Evolutionary conservation across 306 rosid species (phyloP).

Genomic region (Delonix regia): DNA sequence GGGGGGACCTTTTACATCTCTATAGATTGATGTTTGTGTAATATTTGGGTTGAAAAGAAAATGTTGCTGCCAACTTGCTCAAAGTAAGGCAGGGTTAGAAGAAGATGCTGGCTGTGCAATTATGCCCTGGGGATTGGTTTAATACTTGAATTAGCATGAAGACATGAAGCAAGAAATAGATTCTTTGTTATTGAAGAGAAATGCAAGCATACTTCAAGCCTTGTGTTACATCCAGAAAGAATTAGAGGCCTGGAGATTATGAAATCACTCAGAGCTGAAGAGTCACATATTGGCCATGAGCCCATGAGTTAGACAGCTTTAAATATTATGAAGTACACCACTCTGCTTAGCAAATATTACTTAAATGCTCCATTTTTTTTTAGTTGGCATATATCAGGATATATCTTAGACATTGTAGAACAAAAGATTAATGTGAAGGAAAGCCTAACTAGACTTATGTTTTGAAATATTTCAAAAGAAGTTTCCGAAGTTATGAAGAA

Average conservation of each 20-base stretch:
- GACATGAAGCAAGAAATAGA: background rate
- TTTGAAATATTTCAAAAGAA: background rate
- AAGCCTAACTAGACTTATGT: background rate
- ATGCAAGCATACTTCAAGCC: background rate
- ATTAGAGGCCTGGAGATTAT: slow-evolving; percentile 1
- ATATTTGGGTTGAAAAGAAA: background rate
- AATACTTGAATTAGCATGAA: slow-evolving; percentile 15
- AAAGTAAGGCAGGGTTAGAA: background rate
- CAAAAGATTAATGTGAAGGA: background rate
- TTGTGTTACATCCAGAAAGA: background rate
- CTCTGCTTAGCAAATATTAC: background rate
- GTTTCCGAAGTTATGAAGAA: background rate
- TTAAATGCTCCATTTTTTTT: slow-evolving; percentile 9
- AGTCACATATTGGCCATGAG: background rate
- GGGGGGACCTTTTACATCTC: too few species aligned
- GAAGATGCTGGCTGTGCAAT: background rate
- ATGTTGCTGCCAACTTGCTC: slow-evolving; percentile 11
- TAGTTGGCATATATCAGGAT: background rate
- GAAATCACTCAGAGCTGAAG: background rate
- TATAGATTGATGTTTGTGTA: too few species aligned
- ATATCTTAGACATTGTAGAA: background rate
- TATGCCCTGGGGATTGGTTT: slow-evolving; percentile 4
- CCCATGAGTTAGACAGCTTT: slow-evolving; percentile 1
- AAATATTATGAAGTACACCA: background rate
- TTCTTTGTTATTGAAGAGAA: background rate